phyloP scores from a whole-genome alignment of 768 basidiomycete genomes.

The Hemileccinum impolitum region DNA sequence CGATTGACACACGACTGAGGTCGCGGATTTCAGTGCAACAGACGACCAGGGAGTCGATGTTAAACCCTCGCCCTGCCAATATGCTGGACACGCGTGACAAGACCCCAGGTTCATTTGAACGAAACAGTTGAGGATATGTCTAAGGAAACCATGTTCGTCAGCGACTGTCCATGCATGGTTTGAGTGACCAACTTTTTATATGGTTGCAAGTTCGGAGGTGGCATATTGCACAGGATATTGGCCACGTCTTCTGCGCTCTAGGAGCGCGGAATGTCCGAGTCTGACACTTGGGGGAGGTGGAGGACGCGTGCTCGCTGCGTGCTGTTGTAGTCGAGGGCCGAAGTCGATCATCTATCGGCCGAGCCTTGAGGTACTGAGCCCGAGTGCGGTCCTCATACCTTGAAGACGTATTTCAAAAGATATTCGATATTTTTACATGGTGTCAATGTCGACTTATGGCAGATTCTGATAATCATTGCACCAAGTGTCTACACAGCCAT shows the following conservation, averaged over 20 bases:
- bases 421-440: too few species aligned
- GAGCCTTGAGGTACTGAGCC: too few species aligned
- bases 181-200: slow-evolving; percentile 64
- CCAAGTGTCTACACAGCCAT: too few species aligned
- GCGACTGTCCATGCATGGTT: neutral
- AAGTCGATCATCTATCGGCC: slow-evolving; percentile 90
- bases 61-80: slow-evolving; percentile 95
- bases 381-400: too few species aligned
- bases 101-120: slow-evolving; percentile 99
- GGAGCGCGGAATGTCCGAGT: slow-evolving; percentile 77
- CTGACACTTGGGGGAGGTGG: slow-evolving; percentile 84
- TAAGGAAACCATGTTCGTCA: slow-evolving; percentile 30
- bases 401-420: too few species aligned
- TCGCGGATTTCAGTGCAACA: slow-evolving; percentile 97
- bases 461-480: too few species aligned
- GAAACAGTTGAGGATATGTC: slow-evolving; percentile 94
- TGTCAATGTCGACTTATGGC: too few species aligned
- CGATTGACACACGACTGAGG: slow-evolving; percentile 96
- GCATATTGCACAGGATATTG: slow-evolving; percentile 96
- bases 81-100: slow-evolving; percentile 97
- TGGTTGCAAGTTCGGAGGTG: slow-evolving; percentile 85
- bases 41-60: slow-evolving; percentile 97
- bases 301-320: slow-evolving; percentile 64
- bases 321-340: slow-evolving; percentile 89
- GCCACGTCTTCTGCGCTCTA: slow-evolving; percentile 93